Conservation (phyloP, 345 rosid genomes). For the Gynandropsis gynandra region DNA sequence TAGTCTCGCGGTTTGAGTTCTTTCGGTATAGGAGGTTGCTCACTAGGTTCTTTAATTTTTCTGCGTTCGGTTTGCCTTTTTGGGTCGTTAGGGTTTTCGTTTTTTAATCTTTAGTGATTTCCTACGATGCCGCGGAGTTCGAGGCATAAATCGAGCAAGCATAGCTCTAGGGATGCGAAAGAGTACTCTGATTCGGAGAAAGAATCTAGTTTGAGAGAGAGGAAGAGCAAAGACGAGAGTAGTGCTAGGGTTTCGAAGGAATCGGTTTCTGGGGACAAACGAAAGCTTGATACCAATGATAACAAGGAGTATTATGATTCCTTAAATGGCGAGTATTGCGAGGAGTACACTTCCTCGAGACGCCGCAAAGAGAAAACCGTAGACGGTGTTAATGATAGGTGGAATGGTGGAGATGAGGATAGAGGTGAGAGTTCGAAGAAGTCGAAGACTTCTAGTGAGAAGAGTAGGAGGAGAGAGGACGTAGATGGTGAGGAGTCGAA, state of each 20-base stretch:
- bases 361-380: conserved; percentile 53
- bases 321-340: conserved; percentile 53
- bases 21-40: not conserved
- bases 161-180: conserved; percentile 56
- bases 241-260: conserved; percentile 56
- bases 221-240: conserved; percentile 46
- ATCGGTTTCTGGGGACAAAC: conserved; percentile 48
- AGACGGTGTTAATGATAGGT: conserved; percentile 57
- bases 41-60: not conserved
- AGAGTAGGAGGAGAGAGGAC: conserved; percentile 60
- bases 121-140: conserved; percentile 76
- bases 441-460: conserved; percentile 47
- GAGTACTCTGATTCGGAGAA: conserved; percentile 91
- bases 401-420: conserved; percentile 68
- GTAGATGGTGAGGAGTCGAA: conserved; percentile 41
- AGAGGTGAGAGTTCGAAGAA: conserved; percentile 47
- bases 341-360: conserved; percentile 58
- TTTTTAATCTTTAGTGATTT: not conserved
- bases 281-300: conserved; percentile 52
- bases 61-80: no score
- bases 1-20: conserved; percentile 1
- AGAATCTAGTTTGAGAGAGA: conserved; percentile 56
- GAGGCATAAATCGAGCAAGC: conserved; percentile 93
- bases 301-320: conserved; percentile 40
- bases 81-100: conserved; percentile 7